Percentiles rank a stretch among this genome's conserved stretches.
phyloP scores from a whole-genome alignment of 192 early-diverging fungal genomes.

The Podila clonocystis region DNA sequence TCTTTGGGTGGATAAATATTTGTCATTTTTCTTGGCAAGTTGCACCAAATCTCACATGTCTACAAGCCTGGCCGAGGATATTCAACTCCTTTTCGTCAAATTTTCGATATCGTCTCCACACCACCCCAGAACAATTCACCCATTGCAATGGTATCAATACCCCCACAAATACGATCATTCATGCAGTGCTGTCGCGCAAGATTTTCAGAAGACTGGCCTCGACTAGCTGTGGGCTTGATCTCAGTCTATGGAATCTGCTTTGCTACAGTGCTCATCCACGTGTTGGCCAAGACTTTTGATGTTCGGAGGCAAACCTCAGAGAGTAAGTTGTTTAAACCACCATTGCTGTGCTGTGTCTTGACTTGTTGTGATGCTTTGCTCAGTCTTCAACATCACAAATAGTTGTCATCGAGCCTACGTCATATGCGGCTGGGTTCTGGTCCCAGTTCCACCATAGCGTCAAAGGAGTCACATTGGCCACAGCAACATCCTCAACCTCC shows the following conservation, averaged over 20 bases:
- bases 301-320: neutral
- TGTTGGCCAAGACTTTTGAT: conserved; percentile 14
- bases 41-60: no score
- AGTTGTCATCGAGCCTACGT: neutral
- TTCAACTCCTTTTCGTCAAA: neutral
- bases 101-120: neutral
- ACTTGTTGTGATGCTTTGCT: no score
- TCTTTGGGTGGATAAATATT: no score
- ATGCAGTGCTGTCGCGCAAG: conserved; percentile 1
- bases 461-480: neutral
- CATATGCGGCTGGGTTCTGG: neutral
- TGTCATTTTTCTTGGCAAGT: no score
- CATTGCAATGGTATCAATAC: no score
- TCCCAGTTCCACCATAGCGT: no score
- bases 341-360: no score
- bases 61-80: no score
- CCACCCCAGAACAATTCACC: no score
- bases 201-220: conserved; percentile 24
- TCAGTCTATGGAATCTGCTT: conserved; percentile 42
- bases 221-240: conserved; percentile 26
- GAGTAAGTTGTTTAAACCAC: neutral
- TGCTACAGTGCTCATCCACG: conserved; percentile 9
- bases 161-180: no score
- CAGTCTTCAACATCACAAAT: neutral
- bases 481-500: neutral